These are phyloP conservation scores for Termitomyces sp. DNA, from an alignment of 768 basidiomycete genomes.

Conservation along the genomic window DNA sequence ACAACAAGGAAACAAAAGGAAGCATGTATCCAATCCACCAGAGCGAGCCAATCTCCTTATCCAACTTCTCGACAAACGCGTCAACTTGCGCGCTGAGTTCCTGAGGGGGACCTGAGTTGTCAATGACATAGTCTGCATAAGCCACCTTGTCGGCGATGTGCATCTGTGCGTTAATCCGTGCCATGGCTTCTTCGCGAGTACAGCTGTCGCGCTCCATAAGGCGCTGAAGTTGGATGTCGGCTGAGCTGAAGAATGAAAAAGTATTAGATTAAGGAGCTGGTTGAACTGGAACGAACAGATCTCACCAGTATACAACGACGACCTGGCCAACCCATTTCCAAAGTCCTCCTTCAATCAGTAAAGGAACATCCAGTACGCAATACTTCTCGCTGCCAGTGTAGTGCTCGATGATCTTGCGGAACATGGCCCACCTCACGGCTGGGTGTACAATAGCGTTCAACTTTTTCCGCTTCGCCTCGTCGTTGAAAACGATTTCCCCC, in stretches of 20 bases:
- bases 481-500: conserved; percentile 80
- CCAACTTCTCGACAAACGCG: conserved; percentile 35
- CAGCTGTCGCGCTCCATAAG: conserved; percentile 73
- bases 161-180: conserved; percentile 77
- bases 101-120: conserved; percentile 74
- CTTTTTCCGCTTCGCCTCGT: conserved; percentile 60
- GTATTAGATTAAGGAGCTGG: background rate
- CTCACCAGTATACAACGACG: conserved; percentile 89
- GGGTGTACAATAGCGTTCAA: conserved; percentile 90
- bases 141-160: conserved; percentile 71
- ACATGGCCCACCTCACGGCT: conserved; percentile 76
- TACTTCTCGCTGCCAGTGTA: conserved; percentile 79
- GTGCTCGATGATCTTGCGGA: conserved; percentile 53
- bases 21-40: conserved; percentile 40
- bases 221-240: conserved; percentile 77
- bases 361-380: conserved; percentile 85
- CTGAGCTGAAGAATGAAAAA: conserved; percentile 4
- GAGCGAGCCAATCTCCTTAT: conserved; percentile 44
- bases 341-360: conserved; percentile 84
- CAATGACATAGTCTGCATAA: conserved; percentile 84
- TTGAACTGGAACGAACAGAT: background rate
- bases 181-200: conserved; percentile 56
- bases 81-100: conserved; percentile 60
- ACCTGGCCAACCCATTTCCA: conserved; percentile 82
- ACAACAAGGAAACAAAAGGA: conserved; percentile 14